Evolutionary conservation across 495 filamentous ascomycete genomes (phyloP).

Genomic region (Viridothelium virens): DNA sequence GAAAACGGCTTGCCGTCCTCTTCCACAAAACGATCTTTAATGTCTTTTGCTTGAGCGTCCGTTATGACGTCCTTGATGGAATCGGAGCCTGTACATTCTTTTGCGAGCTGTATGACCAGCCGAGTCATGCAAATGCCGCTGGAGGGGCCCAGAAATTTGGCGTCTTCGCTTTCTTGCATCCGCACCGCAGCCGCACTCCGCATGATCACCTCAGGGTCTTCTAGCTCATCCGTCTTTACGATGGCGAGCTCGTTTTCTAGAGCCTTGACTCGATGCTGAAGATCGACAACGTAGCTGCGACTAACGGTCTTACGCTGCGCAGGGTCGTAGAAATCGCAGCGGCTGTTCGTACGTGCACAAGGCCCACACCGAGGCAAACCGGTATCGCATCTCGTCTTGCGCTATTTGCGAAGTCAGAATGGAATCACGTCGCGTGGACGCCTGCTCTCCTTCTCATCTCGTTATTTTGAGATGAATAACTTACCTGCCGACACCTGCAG

Average conservation of each 20-base stretch:
- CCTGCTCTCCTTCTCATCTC: neutral
- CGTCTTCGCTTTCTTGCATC: conserved; percentile 71
- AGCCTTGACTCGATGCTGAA: conserved; percentile 71
- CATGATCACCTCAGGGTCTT: conserved; percentile 67
- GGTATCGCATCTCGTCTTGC: conserved; percentile 90
- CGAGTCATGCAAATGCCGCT: conserved; percentile 92
- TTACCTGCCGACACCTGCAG: conserved; percentile 75
- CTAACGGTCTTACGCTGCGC: conserved; percentile 68
- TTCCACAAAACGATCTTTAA: conserved; percentile 48
- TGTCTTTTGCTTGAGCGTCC: conserved; percentile 52
- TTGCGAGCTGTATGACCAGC: conserved; percentile 89
- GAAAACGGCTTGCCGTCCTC: conserved; percentile 55
- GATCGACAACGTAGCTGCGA: conserved; percentile 76
- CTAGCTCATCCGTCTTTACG: conserved; percentile 57
- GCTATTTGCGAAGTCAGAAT: conserved; percentile 40
- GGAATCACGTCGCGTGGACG: too few species aligned
- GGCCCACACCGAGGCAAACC: conserved; percentile 83
- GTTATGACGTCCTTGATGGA: conserved; percentile 84
- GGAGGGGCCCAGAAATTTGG: conserved; percentile 80
- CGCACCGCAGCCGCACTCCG: conserved; percentile 73
- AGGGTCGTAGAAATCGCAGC: conserved; percentile 90
- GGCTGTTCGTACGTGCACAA: conserved; percentile 80
- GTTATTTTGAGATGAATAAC: conserved; percentile 22
- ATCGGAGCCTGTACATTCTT: conserved; percentile 72
- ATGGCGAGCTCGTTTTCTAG: conserved; percentile 67